These are phyloP conservation scores for Tolypocladium album DNA, from an alignment of 2,329 filamentous ascomycete genomes.

Conservation along the genomic window DNA sequence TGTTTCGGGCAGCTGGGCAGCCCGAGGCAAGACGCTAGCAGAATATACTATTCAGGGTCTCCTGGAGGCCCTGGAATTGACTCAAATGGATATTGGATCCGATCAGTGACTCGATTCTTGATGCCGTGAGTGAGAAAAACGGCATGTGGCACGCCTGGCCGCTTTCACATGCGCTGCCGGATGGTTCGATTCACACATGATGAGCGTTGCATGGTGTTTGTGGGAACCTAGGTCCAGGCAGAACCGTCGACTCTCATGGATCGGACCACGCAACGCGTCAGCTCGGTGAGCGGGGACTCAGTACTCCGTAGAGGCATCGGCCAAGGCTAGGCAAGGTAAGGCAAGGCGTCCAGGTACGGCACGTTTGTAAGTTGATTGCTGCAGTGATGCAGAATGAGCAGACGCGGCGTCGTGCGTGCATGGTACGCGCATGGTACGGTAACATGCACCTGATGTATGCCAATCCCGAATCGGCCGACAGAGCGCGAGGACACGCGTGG, in stretches of 20 bases:
- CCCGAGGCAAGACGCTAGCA: background rate
- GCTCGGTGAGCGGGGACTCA: background rate
- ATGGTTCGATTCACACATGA: background rate
- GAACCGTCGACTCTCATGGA: background rate
- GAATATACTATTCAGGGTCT: background rate
- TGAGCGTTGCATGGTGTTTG: background rate
- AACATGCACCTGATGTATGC: no score
- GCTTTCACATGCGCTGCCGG: background rate
- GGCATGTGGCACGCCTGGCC: background rate
- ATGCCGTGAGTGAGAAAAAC: background rate
- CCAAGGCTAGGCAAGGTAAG: background rate
- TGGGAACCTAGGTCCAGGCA: background rate
- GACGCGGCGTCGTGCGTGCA: background rate
- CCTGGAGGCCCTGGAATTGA: background rate
- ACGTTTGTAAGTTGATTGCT: background rate
- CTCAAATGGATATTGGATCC: background rate
- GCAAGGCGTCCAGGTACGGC: background rate
- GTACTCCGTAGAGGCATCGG: background rate
- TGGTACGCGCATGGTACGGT: background rate
- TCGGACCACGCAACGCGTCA: background rate
- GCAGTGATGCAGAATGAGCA: background rate
- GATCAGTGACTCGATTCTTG: background rate
- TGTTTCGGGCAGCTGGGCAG: constrained; percentile 5
- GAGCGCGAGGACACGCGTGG: background rate
- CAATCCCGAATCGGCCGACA: background rate